Evolutionary conservation across 345 rosid genomes (phyloP).

Genomic region (Aquilaria yunnanensis): DNA sequence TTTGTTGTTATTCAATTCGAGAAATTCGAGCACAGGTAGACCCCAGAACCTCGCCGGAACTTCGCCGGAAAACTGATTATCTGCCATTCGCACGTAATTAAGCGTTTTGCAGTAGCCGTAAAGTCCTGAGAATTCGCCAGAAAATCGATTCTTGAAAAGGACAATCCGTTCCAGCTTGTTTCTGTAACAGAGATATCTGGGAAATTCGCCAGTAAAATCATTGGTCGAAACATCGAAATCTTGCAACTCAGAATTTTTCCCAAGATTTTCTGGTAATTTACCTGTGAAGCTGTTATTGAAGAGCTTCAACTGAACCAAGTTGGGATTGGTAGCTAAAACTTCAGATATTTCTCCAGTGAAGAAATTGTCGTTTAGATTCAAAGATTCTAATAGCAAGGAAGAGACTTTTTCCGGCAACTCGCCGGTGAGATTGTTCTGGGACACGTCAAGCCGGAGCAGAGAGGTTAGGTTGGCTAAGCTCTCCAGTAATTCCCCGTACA

Average conservation of each 20-base stretch:
- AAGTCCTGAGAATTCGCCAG: conserved; percentile 44
- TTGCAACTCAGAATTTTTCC: conserved; percentile 35
- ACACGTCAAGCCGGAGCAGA: conserved; percentile 42
- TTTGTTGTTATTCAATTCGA: conserved; percentile 41
- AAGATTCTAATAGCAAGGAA: conserved; percentile 26
- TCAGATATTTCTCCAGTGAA: conserved; percentile 52
- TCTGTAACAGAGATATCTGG: conserved; percentile 43
- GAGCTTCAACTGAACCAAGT: conserved; percentile 41
- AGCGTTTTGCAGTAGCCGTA: conserved; percentile 47
- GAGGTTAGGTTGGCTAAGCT: conserved; percentile 37
- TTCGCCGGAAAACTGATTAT: conserved; percentile 45
- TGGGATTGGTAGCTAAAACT: conserved; percentile 39
- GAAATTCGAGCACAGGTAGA: conserved; percentile 18
- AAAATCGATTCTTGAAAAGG: conserved; percentile 41
- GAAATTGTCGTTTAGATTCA: conserved; percentile 55
- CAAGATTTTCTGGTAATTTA: conserved; percentile 43
- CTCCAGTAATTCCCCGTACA: conserved; percentile 50
- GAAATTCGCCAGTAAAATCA: conserved; percentile 44
- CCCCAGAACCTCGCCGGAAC: conserved; percentile 52
- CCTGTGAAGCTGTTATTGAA: conserved; percentile 78
- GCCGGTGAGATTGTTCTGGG: conserved; percentile 61
- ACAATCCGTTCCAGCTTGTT: conserved; percentile 34
- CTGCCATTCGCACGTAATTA: conserved; percentile 35
- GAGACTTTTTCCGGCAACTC: conserved; percentile 42
- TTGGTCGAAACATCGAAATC: conserved; percentile 72